Evolutionary conservation across 257 asterid species (phyloP).

Genomic region (Nicotiana benthamiana): DNA sequence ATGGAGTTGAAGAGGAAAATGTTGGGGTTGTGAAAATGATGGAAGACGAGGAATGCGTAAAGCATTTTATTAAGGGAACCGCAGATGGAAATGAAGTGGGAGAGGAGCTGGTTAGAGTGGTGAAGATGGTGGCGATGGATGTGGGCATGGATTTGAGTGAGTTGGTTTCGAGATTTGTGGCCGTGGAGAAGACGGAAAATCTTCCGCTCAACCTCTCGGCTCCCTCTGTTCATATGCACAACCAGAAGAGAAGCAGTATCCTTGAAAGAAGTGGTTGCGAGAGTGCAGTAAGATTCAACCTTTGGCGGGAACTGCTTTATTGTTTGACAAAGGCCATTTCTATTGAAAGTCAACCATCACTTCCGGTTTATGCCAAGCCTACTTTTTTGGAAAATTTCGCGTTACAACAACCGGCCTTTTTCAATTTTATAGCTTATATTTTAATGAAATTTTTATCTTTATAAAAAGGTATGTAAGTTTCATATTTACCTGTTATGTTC

Average conservation of each 20-base stretch:
- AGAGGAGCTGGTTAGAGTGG: constrained; percentile 34
- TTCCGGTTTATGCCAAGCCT: no score
- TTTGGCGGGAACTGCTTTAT: background rate
- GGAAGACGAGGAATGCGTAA: constrained; percentile 27
- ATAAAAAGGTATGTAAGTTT: no score
- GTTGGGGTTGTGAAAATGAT: constrained; percentile 25
- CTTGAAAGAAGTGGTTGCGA: background rate
- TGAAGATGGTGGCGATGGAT: constrained; percentile 36
- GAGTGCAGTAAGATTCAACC: background rate
- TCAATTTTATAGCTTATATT: no score
- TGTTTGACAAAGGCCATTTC: background rate
- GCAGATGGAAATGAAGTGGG: constrained; percentile 41
- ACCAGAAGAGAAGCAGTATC: background rate
- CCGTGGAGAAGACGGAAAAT: constrained; percentile 43
- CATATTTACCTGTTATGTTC: no score
- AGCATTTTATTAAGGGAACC: constrained; percentile 26
- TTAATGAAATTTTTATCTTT: no score
- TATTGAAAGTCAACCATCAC: no score
- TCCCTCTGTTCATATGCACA: constrained; percentile 15
- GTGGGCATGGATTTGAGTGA: constrained; percentile 34
- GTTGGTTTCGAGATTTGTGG: constrained; percentile 27
- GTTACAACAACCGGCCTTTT: no score
- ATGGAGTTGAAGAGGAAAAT: constrained; percentile 37
- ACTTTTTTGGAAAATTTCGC: no score
- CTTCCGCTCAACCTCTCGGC: constrained; percentile 29